These are phyloP conservation scores for Corchorus olitorius DNA, from an alignment of 345 rosid genomes.

Conservation along the genomic window DNA sequence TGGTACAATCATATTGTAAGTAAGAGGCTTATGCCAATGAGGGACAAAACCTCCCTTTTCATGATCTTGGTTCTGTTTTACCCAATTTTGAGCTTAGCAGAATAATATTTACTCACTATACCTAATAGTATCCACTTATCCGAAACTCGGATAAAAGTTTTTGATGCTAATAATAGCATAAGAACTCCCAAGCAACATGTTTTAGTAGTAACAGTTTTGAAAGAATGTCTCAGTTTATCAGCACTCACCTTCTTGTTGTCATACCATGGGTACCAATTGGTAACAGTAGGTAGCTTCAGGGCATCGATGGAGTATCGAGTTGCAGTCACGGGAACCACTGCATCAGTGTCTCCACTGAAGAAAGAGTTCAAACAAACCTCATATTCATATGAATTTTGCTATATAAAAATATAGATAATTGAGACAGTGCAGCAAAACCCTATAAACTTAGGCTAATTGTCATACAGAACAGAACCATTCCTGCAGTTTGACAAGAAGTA, in stretches of 20 bases:
- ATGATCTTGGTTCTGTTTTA: background rate
- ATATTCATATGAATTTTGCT: background rate
- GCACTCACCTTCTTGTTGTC: slow-evolving; percentile 55
- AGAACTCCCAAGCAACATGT: background rate
- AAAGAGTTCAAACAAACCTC: slow-evolving; percentile 26
- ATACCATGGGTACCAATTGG: slow-evolving; percentile 91
- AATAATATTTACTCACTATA: background rate
- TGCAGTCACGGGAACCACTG: slow-evolving; percentile 86
- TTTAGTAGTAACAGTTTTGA: background rate
- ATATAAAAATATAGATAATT: background rate
- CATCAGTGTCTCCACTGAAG: slow-evolving; percentile 90
- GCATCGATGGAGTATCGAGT: slow-evolving; percentile 88
- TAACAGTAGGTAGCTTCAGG: slow-evolving; percentile 60
- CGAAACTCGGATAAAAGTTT: background rate
- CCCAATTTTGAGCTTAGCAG: background rate
- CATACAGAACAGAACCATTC: background rate
- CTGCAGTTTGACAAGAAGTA: background rate
- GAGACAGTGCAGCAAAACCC: background rate
- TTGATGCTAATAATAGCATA: background rate
- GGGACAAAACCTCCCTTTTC: background rate
- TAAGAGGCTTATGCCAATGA: background rate
- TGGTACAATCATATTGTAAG: background rate
- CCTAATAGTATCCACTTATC: background rate
- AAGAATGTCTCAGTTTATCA: background rate
- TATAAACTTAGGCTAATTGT: background rate